phyloP scores from a whole-genome alignment of 306 rosid genomes.

The Cucumis hystrix region DNA sequence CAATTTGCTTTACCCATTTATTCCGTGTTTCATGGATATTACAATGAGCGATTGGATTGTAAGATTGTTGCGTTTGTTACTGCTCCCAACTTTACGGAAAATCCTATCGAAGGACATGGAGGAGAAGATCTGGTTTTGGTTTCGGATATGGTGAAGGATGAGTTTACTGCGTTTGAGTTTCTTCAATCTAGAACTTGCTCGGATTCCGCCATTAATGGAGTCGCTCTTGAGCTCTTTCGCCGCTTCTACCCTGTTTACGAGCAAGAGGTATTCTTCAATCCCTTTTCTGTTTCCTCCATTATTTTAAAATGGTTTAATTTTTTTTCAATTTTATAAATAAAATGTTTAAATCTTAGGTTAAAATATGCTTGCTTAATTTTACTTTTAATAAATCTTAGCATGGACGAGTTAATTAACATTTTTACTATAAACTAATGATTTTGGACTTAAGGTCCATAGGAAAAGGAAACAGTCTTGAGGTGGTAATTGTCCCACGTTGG shows the following conservation, averaged over 20 bases:
- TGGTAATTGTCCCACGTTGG: too few relatives aligned
- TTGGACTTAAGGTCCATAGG: too few relatives aligned
- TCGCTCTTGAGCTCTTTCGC: constrained; percentile 16
- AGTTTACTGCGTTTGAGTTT: constrained; percentile 27
- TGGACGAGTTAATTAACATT: too few relatives aligned
- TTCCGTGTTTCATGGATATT: not conserved
- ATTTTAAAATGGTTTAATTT: too few relatives aligned
- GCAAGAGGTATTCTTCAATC: constrained; percentile 11
- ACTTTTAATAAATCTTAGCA: too few relatives aligned
- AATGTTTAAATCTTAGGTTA: too few relatives aligned
- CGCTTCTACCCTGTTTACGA: not conserved
- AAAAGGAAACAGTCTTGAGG: too few relatives aligned
- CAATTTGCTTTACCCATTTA: not conserved
- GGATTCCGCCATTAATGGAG: constrained; percentile 19
- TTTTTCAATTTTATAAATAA: too few relatives aligned
- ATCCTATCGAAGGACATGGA: not conserved
- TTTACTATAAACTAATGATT: too few relatives aligned
- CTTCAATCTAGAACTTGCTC: constrained; percentile 13
- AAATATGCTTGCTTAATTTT: too few relatives aligned
- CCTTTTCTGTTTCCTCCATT: not conserved
- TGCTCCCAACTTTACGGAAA: not conserved
- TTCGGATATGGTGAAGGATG: not conserved
- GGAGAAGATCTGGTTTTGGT: constrained; percentile 16
- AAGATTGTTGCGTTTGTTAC: constrained; percentile 30
- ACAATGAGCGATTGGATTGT: not conserved